Conservation (phyloP, 257 asterid genomes). For the Nicotiana sylvestris region DNA sequence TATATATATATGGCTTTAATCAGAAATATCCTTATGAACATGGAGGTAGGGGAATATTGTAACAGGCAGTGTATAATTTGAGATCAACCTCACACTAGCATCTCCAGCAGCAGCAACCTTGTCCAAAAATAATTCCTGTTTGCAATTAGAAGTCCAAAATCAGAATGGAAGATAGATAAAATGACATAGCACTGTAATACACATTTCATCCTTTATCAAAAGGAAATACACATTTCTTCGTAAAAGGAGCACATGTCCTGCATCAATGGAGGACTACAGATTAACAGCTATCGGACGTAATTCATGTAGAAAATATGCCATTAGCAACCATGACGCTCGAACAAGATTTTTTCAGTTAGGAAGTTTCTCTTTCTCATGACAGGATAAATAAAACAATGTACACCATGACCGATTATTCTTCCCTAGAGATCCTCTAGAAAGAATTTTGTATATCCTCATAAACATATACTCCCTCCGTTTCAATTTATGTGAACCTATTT, state of each 20-base stretch:
- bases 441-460: background rate
- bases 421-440: background rate
- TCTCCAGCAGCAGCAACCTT: conserved; percentile 47
- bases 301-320: background rate
- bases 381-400: background rate
- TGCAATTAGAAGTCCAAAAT: conserved; percentile 19
- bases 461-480: background rate
- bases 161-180: conserved; percentile 13
- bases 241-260: background rate
- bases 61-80: background rate
- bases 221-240: background rate
- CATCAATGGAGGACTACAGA: background rate
- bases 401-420: background rate
- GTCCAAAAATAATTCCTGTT: conserved; percentile 76
- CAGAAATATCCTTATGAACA: background rate
- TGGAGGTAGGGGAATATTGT: background rate
- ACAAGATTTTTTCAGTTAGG: background rate
- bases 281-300: background rate
- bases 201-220: background rate
- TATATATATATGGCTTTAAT: background rate
- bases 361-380: background rate
- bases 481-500: too few species aligned
- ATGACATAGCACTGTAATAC: background rate
- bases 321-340: background rate
- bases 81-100: conserved; percentile 50